phyloP scores from a whole-genome alignment of 208 protist genomes.

The Wallacemonas sp. region DNA sequence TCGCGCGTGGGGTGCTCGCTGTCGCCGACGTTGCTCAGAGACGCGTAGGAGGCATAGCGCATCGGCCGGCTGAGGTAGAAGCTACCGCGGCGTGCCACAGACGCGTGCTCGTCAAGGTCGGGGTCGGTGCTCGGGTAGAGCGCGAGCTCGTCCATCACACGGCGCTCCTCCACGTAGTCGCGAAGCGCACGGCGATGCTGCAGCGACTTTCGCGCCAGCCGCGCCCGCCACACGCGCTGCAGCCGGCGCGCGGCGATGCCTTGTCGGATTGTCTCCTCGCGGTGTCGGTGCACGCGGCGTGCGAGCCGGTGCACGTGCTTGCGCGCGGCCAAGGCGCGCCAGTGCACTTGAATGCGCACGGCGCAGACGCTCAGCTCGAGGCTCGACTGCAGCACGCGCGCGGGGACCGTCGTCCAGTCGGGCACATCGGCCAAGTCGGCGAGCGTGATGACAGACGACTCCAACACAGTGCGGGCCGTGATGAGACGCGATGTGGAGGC shows the following conservation, averaged over 20 bases:
- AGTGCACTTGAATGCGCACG: conserved; percentile 46
- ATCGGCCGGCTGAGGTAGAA: conserved; percentile 12
- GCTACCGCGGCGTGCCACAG: neutral
- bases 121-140: neutral
- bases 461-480: too few species aligned
- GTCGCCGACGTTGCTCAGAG: conserved; percentile 3
- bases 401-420: conserved; percentile 16
- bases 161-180: conserved; percentile 11
- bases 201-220: conserved; percentile 20
- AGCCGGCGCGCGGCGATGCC: conserved; percentile 34
- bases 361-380: conserved; percentile 36
- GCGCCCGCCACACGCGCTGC: conserved; percentile 34
- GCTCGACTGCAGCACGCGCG: conserved; percentile 19
- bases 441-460: too few species aligned
- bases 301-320: neutral
- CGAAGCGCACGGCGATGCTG: neutral
- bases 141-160: conserved; percentile 6
- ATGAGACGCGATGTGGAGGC: too few species aligned
- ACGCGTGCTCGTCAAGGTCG: neutral
- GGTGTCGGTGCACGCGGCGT: neutral
- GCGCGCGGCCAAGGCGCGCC: conserved; percentile 28
- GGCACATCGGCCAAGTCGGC: too few species aligned
- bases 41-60: conserved; percentile 14
- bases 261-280: conserved; percentile 1
- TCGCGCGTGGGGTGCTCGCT: too few species aligned